Percentiles rank a stretch among this genome's conserved stretches.
Conservation (phyloP, 2,329 filamentous ascomycete genomes). For the Fusarium falciforme region DNA sequence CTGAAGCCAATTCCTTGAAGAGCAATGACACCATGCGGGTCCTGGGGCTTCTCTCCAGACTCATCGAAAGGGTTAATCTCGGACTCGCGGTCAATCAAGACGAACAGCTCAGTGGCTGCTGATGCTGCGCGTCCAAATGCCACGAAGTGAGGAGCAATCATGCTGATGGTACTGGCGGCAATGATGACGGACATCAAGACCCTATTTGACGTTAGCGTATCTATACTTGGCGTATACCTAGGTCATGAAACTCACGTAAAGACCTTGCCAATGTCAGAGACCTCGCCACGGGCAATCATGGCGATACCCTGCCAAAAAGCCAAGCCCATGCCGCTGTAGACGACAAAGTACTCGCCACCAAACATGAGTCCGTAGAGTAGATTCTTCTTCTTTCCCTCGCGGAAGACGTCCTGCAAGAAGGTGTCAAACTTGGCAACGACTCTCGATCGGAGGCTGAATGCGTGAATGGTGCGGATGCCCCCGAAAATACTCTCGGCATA, state of each 20-base stretch:
- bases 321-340: conserved; percentile 53
- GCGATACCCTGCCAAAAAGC: conserved; percentile 56
- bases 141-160: conserved; percentile 48
- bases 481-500: conserved; percentile 49
- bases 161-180: conserved; percentile 47
- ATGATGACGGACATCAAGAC: conserved; percentile 52
- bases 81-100: conserved; percentile 49
- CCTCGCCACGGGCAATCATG: conserved; percentile 49
- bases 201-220: conserved; percentile 40
- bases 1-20: conserved; percentile 53
- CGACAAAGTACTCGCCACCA: conserved; percentile 36
- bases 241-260: not conserved
- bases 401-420: conserved; percentile 48
- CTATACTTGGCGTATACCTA: not conserved
- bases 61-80: conserved; percentile 48
- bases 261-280: conserved; percentile 46
- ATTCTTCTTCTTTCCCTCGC: conserved; percentile 4
- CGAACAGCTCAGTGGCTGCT: conserved; percentile 37
- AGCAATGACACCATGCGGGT: conserved; percentile 46
- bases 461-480: conserved; percentile 52
- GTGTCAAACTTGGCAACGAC: conserved; percentile 50
- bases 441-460: conserved; percentile 51
- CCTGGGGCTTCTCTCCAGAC: conserved; percentile 40
- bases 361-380: not conserved
- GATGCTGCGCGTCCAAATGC: conserved; percentile 49